A percentile compares a stretch with the other conserved stretches of the same genome.
Conservation (phyloP, 106 monocot species). For the Acanthochlamys bracteata region DNA sequence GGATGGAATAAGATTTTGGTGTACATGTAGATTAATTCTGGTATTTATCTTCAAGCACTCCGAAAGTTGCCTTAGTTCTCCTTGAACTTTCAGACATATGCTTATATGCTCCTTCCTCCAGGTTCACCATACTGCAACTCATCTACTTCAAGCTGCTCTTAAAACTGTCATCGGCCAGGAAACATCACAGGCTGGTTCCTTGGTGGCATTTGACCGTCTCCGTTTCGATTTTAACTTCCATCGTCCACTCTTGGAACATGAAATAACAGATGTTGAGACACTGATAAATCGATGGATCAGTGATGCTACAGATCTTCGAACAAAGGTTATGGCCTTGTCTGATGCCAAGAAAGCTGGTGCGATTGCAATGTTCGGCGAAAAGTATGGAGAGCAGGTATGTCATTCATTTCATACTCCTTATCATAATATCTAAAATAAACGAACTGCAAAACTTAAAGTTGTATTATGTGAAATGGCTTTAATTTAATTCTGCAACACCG, state of each 20-base stretch:
- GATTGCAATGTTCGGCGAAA: constrained; percentile 99
- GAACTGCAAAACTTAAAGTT: too few species aligned
- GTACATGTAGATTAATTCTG: too few species aligned
- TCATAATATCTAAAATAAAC: too few species aligned
- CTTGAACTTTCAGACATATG: neutral
- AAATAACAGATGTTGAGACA: constrained; percentile 56
- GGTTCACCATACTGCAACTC: constrained; percentile 98
- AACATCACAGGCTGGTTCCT: constrained; percentile 94
- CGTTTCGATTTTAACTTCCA: constrained; percentile 97
- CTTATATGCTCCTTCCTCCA: constrained; percentile 8
- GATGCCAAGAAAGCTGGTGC: constrained; percentile 91
- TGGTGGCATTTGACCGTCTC: constrained; percentile 93
- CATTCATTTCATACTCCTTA: too few species aligned
- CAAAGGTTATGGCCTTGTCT: constrained; percentile 66
- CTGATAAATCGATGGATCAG: constrained; percentile 82
- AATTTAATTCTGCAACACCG: too few species aligned
- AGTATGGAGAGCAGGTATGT: constrained; percentile 85
- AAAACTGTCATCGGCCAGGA: constrained; percentile 65
- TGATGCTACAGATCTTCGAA: constrained; percentile 59
- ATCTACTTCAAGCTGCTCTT: constrained; percentile 95
- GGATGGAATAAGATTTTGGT: too few species aligned
- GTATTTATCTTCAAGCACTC: too few species aligned
- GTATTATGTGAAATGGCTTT: too few species aligned
- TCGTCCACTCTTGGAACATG: constrained; percentile 68
- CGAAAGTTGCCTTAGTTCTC: too few species aligned